Conservation (phyloP, 257 asterid genomes). For the Fraxinus anomala region DNA sequence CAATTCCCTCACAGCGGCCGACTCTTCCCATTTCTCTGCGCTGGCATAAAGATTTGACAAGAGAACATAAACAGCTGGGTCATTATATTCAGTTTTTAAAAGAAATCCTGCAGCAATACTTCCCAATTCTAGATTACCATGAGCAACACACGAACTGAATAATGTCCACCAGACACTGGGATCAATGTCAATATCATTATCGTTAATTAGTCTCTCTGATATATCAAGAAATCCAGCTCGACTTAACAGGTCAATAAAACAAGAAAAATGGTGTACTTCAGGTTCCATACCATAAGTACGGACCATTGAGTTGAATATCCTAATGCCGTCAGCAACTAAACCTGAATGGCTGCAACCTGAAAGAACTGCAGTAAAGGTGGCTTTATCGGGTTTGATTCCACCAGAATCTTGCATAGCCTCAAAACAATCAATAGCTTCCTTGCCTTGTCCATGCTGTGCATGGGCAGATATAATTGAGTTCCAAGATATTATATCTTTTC, state of each 20-base stretch:
- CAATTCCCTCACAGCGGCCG: slow-evolving; percentile 65
- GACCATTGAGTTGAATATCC: slow-evolving; percentile 60
- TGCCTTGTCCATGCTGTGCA: slow-evolving; percentile 77
- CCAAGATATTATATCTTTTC: slow-evolving; percentile 70
- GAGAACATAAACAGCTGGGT: slow-evolving; percentile 64
- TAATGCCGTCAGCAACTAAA: slow-evolving; percentile 55
- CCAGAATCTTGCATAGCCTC: slow-evolving; percentile 52
- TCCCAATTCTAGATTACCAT: slow-evolving; percentile 66
- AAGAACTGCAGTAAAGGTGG: slow-evolving; percentile 80
- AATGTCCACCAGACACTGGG: slow-evolving; percentile 77
- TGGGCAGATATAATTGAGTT: slow-evolving; percentile 76
- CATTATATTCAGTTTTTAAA: slow-evolving; percentile 54
- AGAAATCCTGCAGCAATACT: slow-evolving; percentile 55
- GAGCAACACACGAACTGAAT: slow-evolving; percentile 66
- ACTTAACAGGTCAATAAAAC: slow-evolving; percentile 73
- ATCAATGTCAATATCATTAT: slow-evolving; percentile 44
- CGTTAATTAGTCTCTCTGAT: slow-evolving; percentile 55
- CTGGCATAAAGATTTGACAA: slow-evolving; percentile 74
- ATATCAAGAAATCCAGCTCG: slow-evolving; percentile 73
- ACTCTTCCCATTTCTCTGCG: slow-evolving; percentile 80
- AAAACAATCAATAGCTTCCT: slow-evolving; percentile 59
- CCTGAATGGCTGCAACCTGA: slow-evolving; percentile 93
- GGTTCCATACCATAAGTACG: slow-evolving; percentile 50
- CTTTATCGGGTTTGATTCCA: slow-evolving; percentile 56
- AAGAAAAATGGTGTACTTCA: slow-evolving; percentile 62